Evolutionary conservation across 345 rosid species (phyloP), one percentile per base, ranked within the genome.

Genomic region (Eucalyptus regnans): DNA sequence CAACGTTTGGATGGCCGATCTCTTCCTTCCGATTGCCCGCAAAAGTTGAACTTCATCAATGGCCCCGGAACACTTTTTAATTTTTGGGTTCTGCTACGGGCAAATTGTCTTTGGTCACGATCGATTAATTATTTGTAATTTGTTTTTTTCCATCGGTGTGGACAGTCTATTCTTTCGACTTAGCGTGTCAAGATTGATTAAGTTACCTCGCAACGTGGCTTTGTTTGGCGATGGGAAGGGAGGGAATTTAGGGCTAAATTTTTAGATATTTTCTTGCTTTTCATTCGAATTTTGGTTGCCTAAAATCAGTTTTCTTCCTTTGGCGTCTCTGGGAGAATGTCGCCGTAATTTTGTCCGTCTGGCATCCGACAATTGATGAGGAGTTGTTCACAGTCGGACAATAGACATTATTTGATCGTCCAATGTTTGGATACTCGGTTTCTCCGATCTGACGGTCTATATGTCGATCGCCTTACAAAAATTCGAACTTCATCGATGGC

Each of bases 391-490:
- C 4, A 7, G 1, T 7, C 0, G 4, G 2, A 52, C 2, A 0
- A 7, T 52, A 7, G 2, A 52, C 23, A 0, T 0, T 7, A 52
- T 52, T 18, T 52, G 4, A 52, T 18, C 4, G 0, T 52, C 58
- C 4, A 52, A 52, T 2, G 0, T 52, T 52, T 8, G 10, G 10
- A 52, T 52, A 52, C 10, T 52, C 0, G 0, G 0, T 20, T 9
- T 52, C 25, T 52, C 18, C 0, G 0, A 52, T 52, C 0, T 0
- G 2, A 18, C 5, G 0, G 5, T 52, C 2, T 52, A 18, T 7
- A 1, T 18, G 0, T 51, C 2, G 1, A 52, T 52, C 0, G 25
- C 25, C 3, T 52, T 7, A 8, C 2, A 52, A 52, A 52, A 52
- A 52, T 3, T 20, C 0, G 2, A 52, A 3, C 25, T 20, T 52